Evolutionary conservation across 805 yeast species (phyloP).

Genomic region (Teunomyces tritomae): DNA sequence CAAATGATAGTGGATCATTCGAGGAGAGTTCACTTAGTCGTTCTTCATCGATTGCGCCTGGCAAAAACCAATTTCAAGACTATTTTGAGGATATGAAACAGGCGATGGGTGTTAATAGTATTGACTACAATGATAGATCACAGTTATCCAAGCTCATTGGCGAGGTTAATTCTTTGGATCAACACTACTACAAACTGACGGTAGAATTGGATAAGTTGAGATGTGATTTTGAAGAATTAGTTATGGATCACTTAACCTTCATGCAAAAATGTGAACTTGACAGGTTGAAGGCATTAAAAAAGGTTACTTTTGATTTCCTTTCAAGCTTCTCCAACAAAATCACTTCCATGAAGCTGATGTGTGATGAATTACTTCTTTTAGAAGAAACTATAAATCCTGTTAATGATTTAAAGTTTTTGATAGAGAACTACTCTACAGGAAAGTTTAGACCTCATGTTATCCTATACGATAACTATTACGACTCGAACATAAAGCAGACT

Average conservation of each 20-base stretch:
- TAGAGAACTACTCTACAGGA: constrained; percentile 72
- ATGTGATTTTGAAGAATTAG: constrained; percentile 69
- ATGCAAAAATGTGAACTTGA: constrained; percentile 84
- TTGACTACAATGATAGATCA: constrained; percentile 49
- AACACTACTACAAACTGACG: constrained; percentile 45
- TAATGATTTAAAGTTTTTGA: constrained; percentile 61
- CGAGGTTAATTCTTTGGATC: constrained; percentile 60
- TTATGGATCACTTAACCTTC: constrained; percentile 68
- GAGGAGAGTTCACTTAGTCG: constrained; percentile 9
- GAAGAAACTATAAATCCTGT: constrained; percentile 74
- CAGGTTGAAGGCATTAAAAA: constrained; percentile 71
- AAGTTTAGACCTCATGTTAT: constrained; percentile 68
- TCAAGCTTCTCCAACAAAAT: constrained; percentile 63
- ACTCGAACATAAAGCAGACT: constrained; percentile 62
- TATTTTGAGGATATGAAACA: constrained; percentile 45
- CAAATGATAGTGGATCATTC: constrained; percentile 7
- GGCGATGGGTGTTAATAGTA: constrained; percentile 41
- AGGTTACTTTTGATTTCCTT: constrained; percentile 69
- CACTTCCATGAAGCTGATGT: constrained; percentile 52
- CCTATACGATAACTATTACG: constrained; percentile 77
- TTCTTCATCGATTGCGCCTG: constrained; percentile 5
- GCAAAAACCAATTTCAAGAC: constrained; percentile 10
- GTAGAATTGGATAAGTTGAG: constrained; percentile 60
- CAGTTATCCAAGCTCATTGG: constrained; percentile 49
- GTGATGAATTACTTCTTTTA: constrained; percentile 58